phyloP scores from a whole-genome alignment of 1,139 yeast species.

The Suhomyces yuchorum region DNA sequence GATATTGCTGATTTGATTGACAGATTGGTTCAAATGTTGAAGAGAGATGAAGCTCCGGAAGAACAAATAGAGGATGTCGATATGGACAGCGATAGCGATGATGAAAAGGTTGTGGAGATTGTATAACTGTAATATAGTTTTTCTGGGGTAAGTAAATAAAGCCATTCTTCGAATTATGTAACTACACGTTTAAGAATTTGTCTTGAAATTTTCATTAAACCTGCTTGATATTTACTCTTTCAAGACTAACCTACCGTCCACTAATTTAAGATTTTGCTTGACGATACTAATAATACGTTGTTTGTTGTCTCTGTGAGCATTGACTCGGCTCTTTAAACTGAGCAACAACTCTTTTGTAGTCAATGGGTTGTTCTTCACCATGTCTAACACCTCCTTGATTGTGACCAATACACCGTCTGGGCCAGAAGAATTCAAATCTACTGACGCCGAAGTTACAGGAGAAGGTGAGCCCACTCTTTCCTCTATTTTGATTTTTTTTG shows the following conservation, averaged over 20 bases:
- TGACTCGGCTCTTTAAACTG: conserved; percentile 62
- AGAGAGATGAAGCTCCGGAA: conserved; percentile 79
- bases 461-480: conserved; percentile 25
- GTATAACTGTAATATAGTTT: conserved; percentile 27
- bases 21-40: conserved; percentile 78
- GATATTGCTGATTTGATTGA: conserved; percentile 70
- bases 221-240: conserved; percentile 35
- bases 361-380: conserved; percentile 63
- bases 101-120: conserved; percentile 55
- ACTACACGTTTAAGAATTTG: no score
- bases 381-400: conserved; percentile 67
- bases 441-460: conserved; percentile 16
- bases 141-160: background rate
- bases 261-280: conserved; percentile 66
- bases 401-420: conserved; percentile 55
- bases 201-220: background rate
- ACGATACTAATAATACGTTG: conserved; percentile 67
- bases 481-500: conserved; percentile 18
- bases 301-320: conserved; percentile 69
- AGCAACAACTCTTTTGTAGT: conserved; percentile 67
- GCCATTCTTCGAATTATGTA: no score
- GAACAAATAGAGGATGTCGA: conserved; percentile 24
- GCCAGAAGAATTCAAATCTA: conserved; percentile 41
- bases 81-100: conserved; percentile 35
- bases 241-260: conserved; percentile 65